Percentiles rank a stretch among this genome's conserved stretches.
These are phyloP conservation scores for Buxus sempervirens DNA, from an alignment of 164 flowering plant genomes.

Conservation along the genomic window DNA sequence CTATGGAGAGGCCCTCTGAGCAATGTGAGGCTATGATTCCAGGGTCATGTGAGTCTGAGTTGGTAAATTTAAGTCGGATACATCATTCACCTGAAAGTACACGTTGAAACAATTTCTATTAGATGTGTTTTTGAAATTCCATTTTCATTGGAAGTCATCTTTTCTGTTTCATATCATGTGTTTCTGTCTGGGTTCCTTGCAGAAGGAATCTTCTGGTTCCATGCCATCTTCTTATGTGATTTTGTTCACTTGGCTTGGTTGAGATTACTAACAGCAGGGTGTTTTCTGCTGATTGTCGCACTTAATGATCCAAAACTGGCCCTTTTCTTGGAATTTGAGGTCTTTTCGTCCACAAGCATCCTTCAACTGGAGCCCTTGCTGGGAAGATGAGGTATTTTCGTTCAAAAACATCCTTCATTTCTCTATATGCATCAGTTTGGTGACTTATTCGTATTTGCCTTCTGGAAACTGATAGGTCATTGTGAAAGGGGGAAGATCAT, in stretches of 20 bases:
- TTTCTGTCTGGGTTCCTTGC: neutral
- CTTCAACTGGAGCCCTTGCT: no score
- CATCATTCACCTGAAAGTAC: conserved; percentile 77
- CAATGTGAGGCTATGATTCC: conserved; percentile 49
- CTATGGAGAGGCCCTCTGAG: conserved; percentile 32
- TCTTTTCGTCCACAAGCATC: no score
- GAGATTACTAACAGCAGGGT: neutral
- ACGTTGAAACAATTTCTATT: conserved; percentile 79
- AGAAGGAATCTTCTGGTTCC: neutral
- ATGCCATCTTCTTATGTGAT: neutral
- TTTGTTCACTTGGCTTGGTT: neutral
- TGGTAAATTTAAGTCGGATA: conserved; percentile 67
- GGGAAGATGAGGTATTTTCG: no score
- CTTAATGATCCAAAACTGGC: neutral
- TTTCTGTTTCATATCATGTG: neutral
- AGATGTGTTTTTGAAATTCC: conserved; percentile 4
- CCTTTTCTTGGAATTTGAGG: neutral
- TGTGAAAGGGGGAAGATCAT: no score
- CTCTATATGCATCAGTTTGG: no score
- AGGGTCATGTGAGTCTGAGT: conserved; percentile 57
- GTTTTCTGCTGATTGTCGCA: neutral
- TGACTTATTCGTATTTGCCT: neutral
- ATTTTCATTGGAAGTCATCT: neutral
- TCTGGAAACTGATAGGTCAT: no score
- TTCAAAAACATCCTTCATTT: no score